Evolutionary conservation across 2,329 filamentous ascomycete genomes (phyloP).

Genomic region (Aspergillus aculeatus): DNA sequence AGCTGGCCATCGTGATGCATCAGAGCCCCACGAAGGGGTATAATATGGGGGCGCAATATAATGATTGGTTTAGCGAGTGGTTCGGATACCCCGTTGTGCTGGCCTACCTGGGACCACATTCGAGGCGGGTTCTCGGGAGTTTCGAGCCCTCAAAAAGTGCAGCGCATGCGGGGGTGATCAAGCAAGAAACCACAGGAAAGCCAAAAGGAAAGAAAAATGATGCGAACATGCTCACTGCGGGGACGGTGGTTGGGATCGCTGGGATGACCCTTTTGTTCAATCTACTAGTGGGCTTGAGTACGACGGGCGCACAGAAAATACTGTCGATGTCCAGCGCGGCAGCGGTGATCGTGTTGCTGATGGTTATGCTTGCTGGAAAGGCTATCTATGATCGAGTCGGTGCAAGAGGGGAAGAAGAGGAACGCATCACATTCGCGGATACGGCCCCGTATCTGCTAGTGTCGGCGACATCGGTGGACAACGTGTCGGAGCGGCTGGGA

Average conservation of each 20-base stretch:
- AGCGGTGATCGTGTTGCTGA: slow-evolving; percentile 9
- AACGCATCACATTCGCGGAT: slow-evolving; percentile 34
- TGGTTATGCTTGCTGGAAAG: not conserved
- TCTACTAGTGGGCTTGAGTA: not conserved
- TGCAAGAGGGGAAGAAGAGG: slow-evolving; percentile 15
- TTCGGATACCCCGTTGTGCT: slow-evolving; percentile 64
- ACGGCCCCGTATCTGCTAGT: slow-evolving; percentile 66
- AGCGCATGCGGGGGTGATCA: slow-evolving; percentile 15
- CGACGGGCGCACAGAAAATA: not conserved
- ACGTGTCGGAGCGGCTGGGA: slow-evolving; percentile 61
- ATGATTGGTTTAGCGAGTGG: slow-evolving; percentile 66
- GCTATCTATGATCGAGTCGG: not conserved
- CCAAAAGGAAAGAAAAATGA: not conserved
- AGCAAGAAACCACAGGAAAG: not conserved
- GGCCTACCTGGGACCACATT: slow-evolving; percentile 63
- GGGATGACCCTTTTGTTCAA: slow-evolving; percentile 11
- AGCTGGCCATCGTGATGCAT: slow-evolving; percentile 59
- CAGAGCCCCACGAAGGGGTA: slow-evolving; percentile 59
- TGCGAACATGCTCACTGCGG: not conserved
- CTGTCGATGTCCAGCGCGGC: not conserved
- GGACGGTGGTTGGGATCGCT: not conserved
- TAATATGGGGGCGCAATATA: slow-evolving; percentile 61
- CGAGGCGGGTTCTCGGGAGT: slow-evolving; percentile 62
- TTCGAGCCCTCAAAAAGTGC: slow-evolving; percentile 47
- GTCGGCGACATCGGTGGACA: slow-evolving; percentile 66